Evolutionary conservation across 805 yeast species (phyloP).

Genomic region (Barnettozyma vustinii): DNA sequence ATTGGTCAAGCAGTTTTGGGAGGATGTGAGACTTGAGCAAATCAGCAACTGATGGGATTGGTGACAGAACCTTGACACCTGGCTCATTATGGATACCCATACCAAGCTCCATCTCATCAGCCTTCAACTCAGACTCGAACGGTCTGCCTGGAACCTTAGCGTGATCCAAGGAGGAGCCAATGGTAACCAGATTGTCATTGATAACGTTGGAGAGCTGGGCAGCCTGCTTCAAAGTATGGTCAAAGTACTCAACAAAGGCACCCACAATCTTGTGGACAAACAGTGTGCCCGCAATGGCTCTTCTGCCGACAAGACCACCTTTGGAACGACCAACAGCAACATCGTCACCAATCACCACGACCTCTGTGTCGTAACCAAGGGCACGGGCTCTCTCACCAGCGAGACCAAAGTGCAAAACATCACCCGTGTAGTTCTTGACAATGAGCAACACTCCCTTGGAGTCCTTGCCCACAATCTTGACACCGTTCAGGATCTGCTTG

Average conservation of each 20-base stretch:
- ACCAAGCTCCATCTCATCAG: slow-evolving; percentile 78
- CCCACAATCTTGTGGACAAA: slow-evolving; percentile 84
- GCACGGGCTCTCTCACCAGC: slow-evolving; percentile 86
- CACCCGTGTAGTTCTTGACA: slow-evolving; percentile 94
- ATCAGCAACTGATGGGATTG: slow-evolving; percentile 64
- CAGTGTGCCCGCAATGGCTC: slow-evolving; percentile 91
- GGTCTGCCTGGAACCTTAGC: slow-evolving; percentile 84
- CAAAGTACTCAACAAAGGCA: slow-evolving; percentile 49
- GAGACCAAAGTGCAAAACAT: slow-evolving; percentile 85
- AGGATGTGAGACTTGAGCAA: slow-evolving; percentile 54
- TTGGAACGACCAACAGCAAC: slow-evolving; percentile 90
- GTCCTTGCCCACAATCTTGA: slow-evolving; percentile 36
- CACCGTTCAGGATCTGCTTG: slow-evolving; percentile 72
- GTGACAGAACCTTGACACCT: slow-evolving; percentile 52
- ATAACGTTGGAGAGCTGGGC: slow-evolving; percentile 54
- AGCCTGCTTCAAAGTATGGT: slow-evolving; percentile 45
- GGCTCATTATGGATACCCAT: slow-evolving; percentile 97
- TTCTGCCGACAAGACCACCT: slow-evolving; percentile 87
- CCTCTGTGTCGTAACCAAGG: slow-evolving; percentile 64
- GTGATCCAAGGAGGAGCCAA: slow-evolving; percentile 86
- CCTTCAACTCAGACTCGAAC: slow-evolving; percentile 46
- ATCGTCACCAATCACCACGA: slow-evolving; percentile 83
- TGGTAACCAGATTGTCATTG: slow-evolving; percentile 67
- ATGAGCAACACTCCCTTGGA: slow-evolving; percentile 67
- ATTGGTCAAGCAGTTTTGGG: slow-evolving; percentile 51